Percentiles rank a stretch among this genome's conserved stretches.
These are phyloP conservation scores for Solanum hybrid DNA, from an alignment of 305 asterid genomes.

Conservation along the genomic window DNA sequence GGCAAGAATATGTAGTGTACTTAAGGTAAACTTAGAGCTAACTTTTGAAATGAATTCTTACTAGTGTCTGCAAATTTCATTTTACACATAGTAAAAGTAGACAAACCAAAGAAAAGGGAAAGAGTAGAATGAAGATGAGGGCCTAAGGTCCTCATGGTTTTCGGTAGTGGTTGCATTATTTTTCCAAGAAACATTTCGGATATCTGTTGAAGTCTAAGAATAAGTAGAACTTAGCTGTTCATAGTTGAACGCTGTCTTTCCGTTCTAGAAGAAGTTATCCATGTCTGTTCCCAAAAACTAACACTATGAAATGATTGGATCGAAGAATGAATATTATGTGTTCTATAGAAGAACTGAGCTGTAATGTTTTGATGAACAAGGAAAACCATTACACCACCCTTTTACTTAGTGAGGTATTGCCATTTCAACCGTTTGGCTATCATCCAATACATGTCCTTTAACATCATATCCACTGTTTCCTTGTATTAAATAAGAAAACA, in stretches of 20 bases:
- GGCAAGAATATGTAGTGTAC: not conserved
- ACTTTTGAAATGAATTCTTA: not conserved
- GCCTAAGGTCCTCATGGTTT: not conserved
- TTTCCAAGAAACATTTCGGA: not conserved
- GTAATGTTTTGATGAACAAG: not conserved
- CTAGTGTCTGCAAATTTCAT: not conserved
- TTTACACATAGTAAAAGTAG: not conserved
- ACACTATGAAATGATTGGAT: not conserved
- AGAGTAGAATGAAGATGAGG: not conserved
- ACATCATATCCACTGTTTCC: slow-evolving; percentile 1
- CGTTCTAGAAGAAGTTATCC: not conserved
- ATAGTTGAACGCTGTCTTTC: not conserved
- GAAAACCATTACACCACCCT: not conserved
- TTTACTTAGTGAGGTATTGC: not conserved
- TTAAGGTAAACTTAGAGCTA: not conserved
- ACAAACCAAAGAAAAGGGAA: not conserved
- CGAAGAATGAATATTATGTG: not conserved
- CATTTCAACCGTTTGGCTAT: not conserved
- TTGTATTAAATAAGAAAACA: not conserved
- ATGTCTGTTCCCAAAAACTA: not conserved
- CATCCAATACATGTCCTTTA: not conserved
- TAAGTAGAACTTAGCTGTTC: not conserved
- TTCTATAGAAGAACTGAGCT: not conserved
- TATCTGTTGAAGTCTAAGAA: not conserved
- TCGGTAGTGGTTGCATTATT: not conserved